Base-by-base conservation (phyloP, 192 early-diverging fungal genomes). In the Phlyctochytrium arcticum region DNA sequence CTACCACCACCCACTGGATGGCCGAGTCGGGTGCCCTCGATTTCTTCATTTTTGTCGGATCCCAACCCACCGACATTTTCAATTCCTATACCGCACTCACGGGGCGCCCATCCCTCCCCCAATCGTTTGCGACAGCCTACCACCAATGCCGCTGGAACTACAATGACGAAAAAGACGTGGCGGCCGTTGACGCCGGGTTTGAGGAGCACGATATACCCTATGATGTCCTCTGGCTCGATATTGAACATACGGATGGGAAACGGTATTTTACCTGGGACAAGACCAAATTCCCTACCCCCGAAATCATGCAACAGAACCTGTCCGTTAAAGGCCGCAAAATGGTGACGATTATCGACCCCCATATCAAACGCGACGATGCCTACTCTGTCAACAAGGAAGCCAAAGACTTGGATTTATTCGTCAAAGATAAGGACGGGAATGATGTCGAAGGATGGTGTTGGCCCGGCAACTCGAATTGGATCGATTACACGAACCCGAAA, bases 61-160 rank as follows among this genome's bases (percentile, higher is more conserved):
- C 89, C 0, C 76, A 74, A 0, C 83, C 84, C 0, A 76, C 80
- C 7, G 88, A 87, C 37, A 74, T 96, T 49, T 79, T 88, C 56
- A 67, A 75, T 46, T 84, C 90, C 66, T 93, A 94, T 62, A 82
- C 87, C 0, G 66, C 57, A 2, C 76, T 96, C 6, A 92, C 93
- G 39, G 96, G 95, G 8, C 82, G 82, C 17, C 84, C 92, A 1
- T 80, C 85, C 5, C 57, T 99, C 67, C 97, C 97, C 3, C 92
- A 90, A 48, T 72, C 75, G 29, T 99, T 99, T 72, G 80, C 95
- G 8, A 86, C 92, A 17, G 92, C 88, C 5, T 95, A 98, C 70
- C 96, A 98, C 61, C 96, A 98, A 64, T 94, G 92, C 65, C 88
- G 97, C 53, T 99, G 97, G 97, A 99, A 98, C 74, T 99, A 98